Conservation (phyloP, 495 filamentous ascomycete species). For the Hypoxylon perforatum region DNA sequence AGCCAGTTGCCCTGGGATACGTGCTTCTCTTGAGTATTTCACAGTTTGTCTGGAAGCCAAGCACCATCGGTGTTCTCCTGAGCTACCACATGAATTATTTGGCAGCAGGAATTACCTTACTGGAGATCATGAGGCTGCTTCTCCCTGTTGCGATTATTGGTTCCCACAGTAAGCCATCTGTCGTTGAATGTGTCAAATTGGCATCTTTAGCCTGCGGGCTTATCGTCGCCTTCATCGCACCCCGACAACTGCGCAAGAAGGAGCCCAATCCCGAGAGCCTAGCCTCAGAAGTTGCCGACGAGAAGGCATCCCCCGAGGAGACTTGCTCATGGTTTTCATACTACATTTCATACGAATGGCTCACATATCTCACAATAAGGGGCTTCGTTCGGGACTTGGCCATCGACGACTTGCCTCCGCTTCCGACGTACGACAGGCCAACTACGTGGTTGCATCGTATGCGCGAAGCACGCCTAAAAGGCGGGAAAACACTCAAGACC, state of each 20-base stretch:
- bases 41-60: constrained; percentile 17
- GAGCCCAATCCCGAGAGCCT: constrained; percentile 10
- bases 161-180: constrained; percentile 8
- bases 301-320: constrained; percentile 64
- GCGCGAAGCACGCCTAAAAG: constrained; percentile 41
- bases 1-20: constrained; percentile 18
- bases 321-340: constrained; percentile 63
- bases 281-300: neutral
- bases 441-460: constrained; percentile 41
- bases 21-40: constrained; percentile 15
- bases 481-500: constrained; percentile 45
- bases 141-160: constrained; percentile 23
- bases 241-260: constrained; percentile 12
- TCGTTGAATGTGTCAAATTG: constrained; percentile 16
- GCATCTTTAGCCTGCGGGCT: constrained; percentile 13
- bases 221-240: constrained; percentile 17
- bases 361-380: constrained; percentile 49
- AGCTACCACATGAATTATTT: constrained; percentile 16
- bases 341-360: constrained; percentile 51
- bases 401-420: constrained; percentile 48
- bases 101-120: neutral
- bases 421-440: constrained; percentile 50
- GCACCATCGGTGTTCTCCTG: neutral
- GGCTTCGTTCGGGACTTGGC: constrained; percentile 43
- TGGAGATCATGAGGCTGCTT: constrained; percentile 18